These are phyloP conservation scores for Alloteropsis angusta DNA, from an alignment of 202 grass and related monocot species.

Conservation along the genomic window DNA sequence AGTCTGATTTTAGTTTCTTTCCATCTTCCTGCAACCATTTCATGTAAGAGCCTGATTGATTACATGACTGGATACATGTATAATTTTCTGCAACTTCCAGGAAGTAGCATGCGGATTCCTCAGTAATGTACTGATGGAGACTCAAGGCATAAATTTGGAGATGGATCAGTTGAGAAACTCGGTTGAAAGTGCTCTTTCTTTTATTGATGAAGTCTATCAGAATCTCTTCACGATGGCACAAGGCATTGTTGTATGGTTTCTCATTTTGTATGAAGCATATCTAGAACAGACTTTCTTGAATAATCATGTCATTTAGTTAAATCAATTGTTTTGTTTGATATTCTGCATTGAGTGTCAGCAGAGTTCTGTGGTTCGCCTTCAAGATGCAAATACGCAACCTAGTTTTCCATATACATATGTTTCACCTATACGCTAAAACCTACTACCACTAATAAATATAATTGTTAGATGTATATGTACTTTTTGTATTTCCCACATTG, in stretches of 20 bases:
- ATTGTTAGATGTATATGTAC: too few relatives aligned
- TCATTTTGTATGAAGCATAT: slow-evolving; percentile 22
- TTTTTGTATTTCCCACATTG: too few relatives aligned
- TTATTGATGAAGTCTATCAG: slow-evolving; percentile 50
- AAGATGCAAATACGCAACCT: not conserved
- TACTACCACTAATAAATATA: not conserved
- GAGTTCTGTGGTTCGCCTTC: not conserved
- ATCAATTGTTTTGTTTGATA: not conserved
- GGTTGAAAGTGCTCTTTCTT: slow-evolving; percentile 51
- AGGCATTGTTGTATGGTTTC: slow-evolving; percentile 36
- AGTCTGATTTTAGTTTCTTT: slow-evolving; percentile 5
- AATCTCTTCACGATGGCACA: slow-evolving; percentile 38
- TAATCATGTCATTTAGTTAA: slow-evolving; percentile 16
- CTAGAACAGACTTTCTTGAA: not conserved
- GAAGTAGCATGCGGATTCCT: slow-evolving; percentile 24
- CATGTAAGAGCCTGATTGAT: not conserved
- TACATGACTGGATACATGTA: slow-evolving; percentile 18
- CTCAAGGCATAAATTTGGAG: slow-evolving; percentile 35
- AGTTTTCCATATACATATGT: not conserved
- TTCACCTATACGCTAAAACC: not conserved
- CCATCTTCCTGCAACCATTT: slow-evolving; percentile 18
- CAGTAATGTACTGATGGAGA: slow-evolving; percentile 27
- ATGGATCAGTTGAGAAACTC: slow-evolving; percentile 45
- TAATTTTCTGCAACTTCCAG: slow-evolving; percentile 41
- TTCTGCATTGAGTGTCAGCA: slow-evolving; percentile 4